Percentiles rank a stretch among this genome's conserved stretches.
phyloP scores from a whole-genome alignment of 176 grass and related monocot genomes.

The Raddia distichophylla region DNA sequence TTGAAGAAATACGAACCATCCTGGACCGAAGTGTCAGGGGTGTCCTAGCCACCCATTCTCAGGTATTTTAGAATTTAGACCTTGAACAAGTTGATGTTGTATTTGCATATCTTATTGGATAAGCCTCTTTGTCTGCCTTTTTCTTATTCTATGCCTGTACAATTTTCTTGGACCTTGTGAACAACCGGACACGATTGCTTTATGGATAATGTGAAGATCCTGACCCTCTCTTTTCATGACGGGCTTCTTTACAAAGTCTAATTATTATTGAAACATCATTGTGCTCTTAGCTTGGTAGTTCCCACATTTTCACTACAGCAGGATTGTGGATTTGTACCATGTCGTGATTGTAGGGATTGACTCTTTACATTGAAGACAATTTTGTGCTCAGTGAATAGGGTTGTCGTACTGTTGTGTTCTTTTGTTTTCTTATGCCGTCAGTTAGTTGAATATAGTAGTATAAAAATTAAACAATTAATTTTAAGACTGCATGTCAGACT shows the following conservation, averaged over 20 bases:
- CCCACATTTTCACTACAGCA: not conserved
- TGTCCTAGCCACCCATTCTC: constrained; percentile 82
- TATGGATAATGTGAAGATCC: constrained; percentile 15
- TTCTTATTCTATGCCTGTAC: not conserved
- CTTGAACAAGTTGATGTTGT: not conserved
- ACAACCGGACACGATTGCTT: not conserved
- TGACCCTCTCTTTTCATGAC: not conserved
- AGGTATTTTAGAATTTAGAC: constrained; percentile 52
- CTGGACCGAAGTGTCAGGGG: constrained; percentile 65
- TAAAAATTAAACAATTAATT: not conserved
- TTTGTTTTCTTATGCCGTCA: not conserved
- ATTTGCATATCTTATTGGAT: constrained; percentile 20
- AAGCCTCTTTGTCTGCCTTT: not conserved
- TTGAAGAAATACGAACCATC: constrained; percentile 80
- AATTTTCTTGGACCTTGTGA: not conserved
- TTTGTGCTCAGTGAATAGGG: not conserved
- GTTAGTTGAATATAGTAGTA: constrained; percentile 14
- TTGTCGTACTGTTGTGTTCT: not conserved
- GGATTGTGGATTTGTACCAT: constrained; percentile 23
- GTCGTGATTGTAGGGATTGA: not conserved
- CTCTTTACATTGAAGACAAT: not conserved
- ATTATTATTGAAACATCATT: not conserved
- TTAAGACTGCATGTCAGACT: not conserved
- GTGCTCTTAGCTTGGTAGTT: not conserved
- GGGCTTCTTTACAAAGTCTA: not conserved